Base-by-base conservation (phyloP, 1,284 basidiomycete genomes). In the Quambalaria eucalypti region DNA sequence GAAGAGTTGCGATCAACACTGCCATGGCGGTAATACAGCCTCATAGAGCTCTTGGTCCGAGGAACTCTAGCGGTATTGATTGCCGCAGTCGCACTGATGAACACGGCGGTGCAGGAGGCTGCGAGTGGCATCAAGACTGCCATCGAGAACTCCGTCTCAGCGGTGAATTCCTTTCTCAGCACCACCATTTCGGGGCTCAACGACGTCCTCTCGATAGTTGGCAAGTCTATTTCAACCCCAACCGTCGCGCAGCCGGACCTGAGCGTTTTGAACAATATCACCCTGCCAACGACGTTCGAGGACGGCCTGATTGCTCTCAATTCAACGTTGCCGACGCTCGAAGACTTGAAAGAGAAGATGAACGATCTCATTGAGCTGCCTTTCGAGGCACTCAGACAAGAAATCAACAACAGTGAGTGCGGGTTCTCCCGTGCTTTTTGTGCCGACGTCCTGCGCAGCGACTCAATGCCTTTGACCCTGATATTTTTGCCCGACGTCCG, bases 11-110 rank as follows among this genome's bases (percentile, higher is more conserved):
- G n/a, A n/a, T n/a, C n/a, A n/a, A n/a, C n/a, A n/a, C n/a, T n/a
- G n/a, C n/a, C n/a, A n/a, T n/a, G n/a, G n/a, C n/a, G n/a, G n/a
- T n/a, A n/a, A 21, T 14, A 39, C 36, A 39, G 92, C 77, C 90
- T 93, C 62, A 79, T 96, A 62, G 89, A 96, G 78, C 81, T 97
- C 47, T 83, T 89, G 12, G 85, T 98, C 2, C 82, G 85, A 23
- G 90, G 90, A 14, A 84, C 83, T 1, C 79, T 98, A 33, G 81
- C 84, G 26, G 78, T 96, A 50, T 77, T 96, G 19, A 89, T 95
- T 52, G 80, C 79, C 47, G 89, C 88, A 5, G 87, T 90, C 1
- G 78, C 87, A 58, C 40, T 69, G 25, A 58, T 53, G 77, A 88
- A 19, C 80, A 84, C 28, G 82, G 79, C 80, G 26, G 86, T 96